A percentile compares a stretch with the other conserved stretches of the same genome.
These are phyloP conservation scores for Dactylonectria estremocensis DNA, from an alignment of 2,329 filamentous ascomycete genomes.

Conservation along the genomic window DNA sequence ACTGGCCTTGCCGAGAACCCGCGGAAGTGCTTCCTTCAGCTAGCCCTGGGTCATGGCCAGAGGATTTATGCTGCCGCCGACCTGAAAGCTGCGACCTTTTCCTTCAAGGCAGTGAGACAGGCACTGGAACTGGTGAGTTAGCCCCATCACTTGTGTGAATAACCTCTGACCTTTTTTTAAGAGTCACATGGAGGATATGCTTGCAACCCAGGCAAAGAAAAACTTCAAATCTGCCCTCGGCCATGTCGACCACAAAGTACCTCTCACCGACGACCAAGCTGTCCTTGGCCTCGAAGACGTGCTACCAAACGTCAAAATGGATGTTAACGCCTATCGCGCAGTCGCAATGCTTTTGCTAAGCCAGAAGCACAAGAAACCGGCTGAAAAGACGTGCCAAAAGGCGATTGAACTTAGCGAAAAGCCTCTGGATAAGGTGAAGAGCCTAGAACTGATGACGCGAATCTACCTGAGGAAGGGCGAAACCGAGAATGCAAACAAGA, in stretches of 20 bases:
- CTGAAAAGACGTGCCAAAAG: conserved; percentile 37
- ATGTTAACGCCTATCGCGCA: conserved; percentile 37
- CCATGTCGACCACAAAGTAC: conserved; percentile 1
- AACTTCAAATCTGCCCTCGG: conserved; percentile 30
- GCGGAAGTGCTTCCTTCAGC: conserved; percentile 34
- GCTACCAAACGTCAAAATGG: conserved; percentile 38
- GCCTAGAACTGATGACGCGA: conserved; percentile 32
- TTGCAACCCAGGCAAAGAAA: conserved; percentile 35
- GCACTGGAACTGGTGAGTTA: conserved; percentile 35
- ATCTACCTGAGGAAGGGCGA: conserved; percentile 31
- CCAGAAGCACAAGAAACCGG: conserved; percentile 32
- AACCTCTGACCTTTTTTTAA: conserved; percentile 12
- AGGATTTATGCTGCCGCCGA: conserved; percentile 35
- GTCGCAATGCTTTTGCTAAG: conserved; percentile 40
- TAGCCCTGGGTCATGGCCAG: conserved; percentile 37
- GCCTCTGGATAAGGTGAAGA: conserved; percentile 36
- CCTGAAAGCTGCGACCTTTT: conserved; percentile 10
- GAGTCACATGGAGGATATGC: conserved; percentile 32
- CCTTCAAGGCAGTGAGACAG: conserved; percentile 32
- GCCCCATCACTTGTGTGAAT: neutral
- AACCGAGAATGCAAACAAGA: conserved; percentile 34
- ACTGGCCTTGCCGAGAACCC: conserved; percentile 34
- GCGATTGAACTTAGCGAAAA: conserved; percentile 28
- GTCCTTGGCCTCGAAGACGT: conserved; percentile 40
- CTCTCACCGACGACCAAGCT: conserved; percentile 18